A percentile compares a stretch with the other conserved stretches of the same genome.
Evolutionary conservation across 2,329 filamentous ascomycete genomes (phyloP).

Genomic region (Curvularia hawaiiensis): DNA sequence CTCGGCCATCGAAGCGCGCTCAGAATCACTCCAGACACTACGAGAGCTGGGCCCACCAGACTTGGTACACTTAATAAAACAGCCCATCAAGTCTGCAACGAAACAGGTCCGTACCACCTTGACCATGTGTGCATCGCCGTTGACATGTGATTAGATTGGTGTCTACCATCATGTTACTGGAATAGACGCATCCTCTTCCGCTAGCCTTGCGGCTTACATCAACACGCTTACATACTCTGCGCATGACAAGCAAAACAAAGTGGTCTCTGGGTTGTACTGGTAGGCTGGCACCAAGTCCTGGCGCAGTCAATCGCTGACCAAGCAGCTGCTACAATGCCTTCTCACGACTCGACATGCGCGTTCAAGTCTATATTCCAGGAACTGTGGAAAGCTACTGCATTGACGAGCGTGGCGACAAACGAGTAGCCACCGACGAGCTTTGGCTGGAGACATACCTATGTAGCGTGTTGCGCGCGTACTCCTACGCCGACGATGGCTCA

Average conservation of each 20-base stretch:
- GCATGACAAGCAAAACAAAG: constrained; percentile 82
- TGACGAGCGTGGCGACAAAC: constrained; percentile 94
- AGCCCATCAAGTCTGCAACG: constrained; percentile 62
- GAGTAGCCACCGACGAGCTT: constrained; percentile 87
- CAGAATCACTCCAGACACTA: constrained; percentile 82
- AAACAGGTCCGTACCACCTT: constrained; percentile 57
- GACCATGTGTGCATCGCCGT: constrained; percentile 4
- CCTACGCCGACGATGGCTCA: constrained; percentile 93
- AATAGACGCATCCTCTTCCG: constrained; percentile 95
- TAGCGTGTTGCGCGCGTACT: constrained; percentile 91
- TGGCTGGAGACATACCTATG: constrained; percentile 99
- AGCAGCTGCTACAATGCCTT: constrained; percentile 96
- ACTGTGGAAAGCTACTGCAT: constrained; percentile 97
- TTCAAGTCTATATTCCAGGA: constrained; percentile 95
- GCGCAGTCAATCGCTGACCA: constrained; percentile 34
- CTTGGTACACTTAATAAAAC: constrained; percentile 91
- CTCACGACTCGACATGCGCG: constrained; percentile 95
- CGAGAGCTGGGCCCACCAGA: constrained; percentile 96
- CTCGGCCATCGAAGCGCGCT: constrained; percentile 89
- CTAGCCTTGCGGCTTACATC: constrained; percentile 95
- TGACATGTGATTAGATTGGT: constrained; percentile 65
- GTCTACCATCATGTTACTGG: constrained; percentile 98
- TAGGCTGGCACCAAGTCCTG: constrained; percentile 49
- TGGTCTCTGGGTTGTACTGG: constrained; percentile 94
- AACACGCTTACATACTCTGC: constrained; percentile 95